phyloP scores from a whole-genome alignment of 1,284 basidiomycete genomes.

The Naganishia cerealis region DNA sequence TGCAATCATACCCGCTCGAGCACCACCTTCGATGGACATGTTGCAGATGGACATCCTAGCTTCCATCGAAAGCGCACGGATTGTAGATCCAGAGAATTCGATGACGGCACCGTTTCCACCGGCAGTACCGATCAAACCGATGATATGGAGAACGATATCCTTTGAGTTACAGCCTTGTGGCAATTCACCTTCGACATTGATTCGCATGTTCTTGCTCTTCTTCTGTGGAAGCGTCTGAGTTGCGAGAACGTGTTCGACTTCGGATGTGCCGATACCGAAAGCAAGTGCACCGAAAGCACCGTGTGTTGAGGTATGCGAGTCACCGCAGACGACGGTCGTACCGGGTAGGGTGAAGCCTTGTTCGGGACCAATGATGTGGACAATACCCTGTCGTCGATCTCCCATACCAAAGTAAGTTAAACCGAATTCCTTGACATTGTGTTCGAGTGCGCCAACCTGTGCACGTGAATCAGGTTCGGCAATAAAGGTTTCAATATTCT shows the following conservation, averaged over 20 bases:
- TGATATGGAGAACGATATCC: constrained; percentile 91
- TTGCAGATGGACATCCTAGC: constrained; percentile 96
- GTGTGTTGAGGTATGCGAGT: constrained; percentile 86
- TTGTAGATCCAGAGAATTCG: constrained; percentile 88
- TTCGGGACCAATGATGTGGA: constrained; percentile 93
- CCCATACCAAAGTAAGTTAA: constrained; percentile 92
- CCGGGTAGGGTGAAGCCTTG: constrained; percentile 95
- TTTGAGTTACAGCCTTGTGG: constrained; percentile 87
- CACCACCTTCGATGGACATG: constrained; percentile 96
- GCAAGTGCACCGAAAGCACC: constrained; percentile 94
- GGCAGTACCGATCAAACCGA: constrained; percentile 89
- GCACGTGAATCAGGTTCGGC: constrained; percentile 83
- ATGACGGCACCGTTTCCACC: constrained; percentile 91
- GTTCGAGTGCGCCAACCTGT: constrained; percentile 87
- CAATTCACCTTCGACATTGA: constrained; percentile 82
- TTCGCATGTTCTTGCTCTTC: constrained; percentile 94
- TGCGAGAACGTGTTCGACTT: constrained; percentile 94
- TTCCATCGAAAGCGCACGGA: constrained; percentile 90
- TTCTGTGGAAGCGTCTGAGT: constrained; percentile 90
- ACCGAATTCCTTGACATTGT: constrained; percentile 93
- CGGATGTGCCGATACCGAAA: constrained; percentile 94
- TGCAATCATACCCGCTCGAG: constrained; percentile 91
- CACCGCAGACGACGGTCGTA: constrained; percentile 92
- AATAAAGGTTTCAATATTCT: constrained; percentile 74
- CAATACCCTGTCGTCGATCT: constrained; percentile 88